Base-by-base conservation (phyloP, 768 basidiomycete genomes). In the Scleroderma bovista region DNA sequence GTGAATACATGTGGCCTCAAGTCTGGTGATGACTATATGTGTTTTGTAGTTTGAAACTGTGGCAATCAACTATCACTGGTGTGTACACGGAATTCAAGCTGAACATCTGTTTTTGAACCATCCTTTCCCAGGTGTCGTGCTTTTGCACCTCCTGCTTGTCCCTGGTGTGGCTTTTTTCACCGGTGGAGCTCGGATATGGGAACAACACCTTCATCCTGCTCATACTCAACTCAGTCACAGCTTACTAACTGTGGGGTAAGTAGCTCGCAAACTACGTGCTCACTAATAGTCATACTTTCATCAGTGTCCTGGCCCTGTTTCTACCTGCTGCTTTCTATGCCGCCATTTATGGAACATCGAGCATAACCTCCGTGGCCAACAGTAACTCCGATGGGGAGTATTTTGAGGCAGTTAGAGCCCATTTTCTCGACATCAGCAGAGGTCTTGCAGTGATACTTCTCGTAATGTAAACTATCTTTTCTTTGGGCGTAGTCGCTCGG, bases 31-130 rank as follows among this genome's bases (percentile, higher is more conserved):
- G 31, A 23, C 23, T 37, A 19, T 9, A 9, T 7, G n/a, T 24
- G 23, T 31, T 34, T 20, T 29, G 1, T 37, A 86, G 84, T 48
- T 66, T 86, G 44, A 74, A 76, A 37, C 65, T 89, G 3, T 62
- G 87, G 38, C 86, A 88, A 57, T 77, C 83, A 0, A 88, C 85
- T 0, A 79, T 88, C 38, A 72, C 80, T 36, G 86, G 83, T 79
- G 49, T 16, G 67, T 38, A 12, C 15, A 39, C 13, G 22, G 2
- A 29, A 16, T 31, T 22, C 10, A 44, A 12, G 33, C 29, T 29
- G 26, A 16, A 16, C 1, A 23, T 29, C 23, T n/a, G 3, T 23
- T 31, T 1, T 19, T 44, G n/a, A 39, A 12, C 26, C 34, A 10
- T 22, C 31, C 6, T 17, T 26, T 10, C 26, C 7, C 51, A 81